Evolutionary conservation across 148 eudicot genomes (phyloP).

Genomic region (Spergularia bocconei): DNA sequence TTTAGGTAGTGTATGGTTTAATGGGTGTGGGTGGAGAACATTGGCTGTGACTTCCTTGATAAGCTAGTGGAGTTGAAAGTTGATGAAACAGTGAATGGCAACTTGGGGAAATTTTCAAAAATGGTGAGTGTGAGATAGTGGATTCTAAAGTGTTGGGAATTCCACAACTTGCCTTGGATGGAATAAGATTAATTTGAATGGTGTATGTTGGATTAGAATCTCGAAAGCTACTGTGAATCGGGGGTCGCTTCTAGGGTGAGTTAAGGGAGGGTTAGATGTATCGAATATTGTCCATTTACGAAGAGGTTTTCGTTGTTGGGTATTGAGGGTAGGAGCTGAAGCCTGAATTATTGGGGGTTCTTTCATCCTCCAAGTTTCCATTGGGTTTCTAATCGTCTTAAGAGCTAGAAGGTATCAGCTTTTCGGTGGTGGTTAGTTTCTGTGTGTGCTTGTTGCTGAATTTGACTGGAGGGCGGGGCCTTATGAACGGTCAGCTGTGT

Average conservation of each 20-base stretch:
- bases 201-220: neutral
- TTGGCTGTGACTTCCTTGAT: too few relatives aligned
- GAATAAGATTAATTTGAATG: neutral
- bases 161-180: neutral
- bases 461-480: neutral
- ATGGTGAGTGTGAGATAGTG: neutral
- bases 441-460: slow-evolving; percentile 1
- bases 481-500: neutral
- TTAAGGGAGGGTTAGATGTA: neutral
- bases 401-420: neutral
- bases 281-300: too few relatives aligned
- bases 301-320: neutral
- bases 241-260: neutral
- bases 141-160: neutral
- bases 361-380: neutral
- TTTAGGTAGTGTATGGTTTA: slow-evolving; percentile 4
- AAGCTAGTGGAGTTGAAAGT: slow-evolving; percentile 18
- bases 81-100: neutral
- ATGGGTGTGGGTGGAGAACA: neutral
- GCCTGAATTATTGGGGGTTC: neutral
- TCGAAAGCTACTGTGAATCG: neutral
- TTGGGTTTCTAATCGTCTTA: neutral
- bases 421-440: neutral
- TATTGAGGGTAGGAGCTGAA: neutral
- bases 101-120: neutral